Conservation (phyloP, 176 grass and related monocot genomes). For the Leersia perrieri region DNA sequence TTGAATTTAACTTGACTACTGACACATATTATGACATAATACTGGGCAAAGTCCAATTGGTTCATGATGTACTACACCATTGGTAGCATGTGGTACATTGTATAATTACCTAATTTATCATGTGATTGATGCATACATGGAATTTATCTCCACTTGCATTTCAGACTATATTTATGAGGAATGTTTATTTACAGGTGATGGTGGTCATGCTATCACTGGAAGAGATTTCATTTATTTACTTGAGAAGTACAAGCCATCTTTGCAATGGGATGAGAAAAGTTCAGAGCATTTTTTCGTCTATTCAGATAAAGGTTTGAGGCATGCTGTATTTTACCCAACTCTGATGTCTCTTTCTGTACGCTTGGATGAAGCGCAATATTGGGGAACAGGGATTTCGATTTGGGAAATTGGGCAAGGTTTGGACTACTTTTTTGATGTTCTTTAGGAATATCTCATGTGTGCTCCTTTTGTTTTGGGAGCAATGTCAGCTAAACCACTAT, state of each 20-base stretch:
- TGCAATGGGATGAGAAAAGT: constrained; percentile 78
- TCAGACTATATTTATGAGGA: constrained; percentile 17
- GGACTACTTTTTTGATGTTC: constrained; percentile 86
- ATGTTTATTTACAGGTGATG: constrained; percentile 43
- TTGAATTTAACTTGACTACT: constrained; percentile 19
- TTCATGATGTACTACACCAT: constrained; percentile 9
- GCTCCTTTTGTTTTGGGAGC: not conserved
- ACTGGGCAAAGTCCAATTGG: constrained; percentile 8
- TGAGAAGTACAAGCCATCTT: constrained; percentile 70
- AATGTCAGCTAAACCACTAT: not conserved
- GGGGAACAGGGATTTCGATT: constrained; percentile 74
- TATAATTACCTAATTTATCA: not conserved
- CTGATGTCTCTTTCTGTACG: constrained; percentile 68
- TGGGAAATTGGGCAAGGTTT: constrained; percentile 96
- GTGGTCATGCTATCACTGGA: constrained; percentile 65
- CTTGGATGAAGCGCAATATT: constrained; percentile 66
- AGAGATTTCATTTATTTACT: constrained; percentile 70
- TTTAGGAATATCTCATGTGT: constrained; percentile 42
- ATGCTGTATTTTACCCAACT: constrained; percentile 87
- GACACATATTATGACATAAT: constrained; percentile 1
- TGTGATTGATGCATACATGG: not conserved
- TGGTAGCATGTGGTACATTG: not conserved
- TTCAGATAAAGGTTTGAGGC: constrained; percentile 55
- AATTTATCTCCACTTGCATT: constrained; percentile 16
- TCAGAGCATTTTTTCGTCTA: constrained; percentile 85